Conservation (phyloP, 108 stramenopile species). For the Schizochytrium sp. region DNA sequence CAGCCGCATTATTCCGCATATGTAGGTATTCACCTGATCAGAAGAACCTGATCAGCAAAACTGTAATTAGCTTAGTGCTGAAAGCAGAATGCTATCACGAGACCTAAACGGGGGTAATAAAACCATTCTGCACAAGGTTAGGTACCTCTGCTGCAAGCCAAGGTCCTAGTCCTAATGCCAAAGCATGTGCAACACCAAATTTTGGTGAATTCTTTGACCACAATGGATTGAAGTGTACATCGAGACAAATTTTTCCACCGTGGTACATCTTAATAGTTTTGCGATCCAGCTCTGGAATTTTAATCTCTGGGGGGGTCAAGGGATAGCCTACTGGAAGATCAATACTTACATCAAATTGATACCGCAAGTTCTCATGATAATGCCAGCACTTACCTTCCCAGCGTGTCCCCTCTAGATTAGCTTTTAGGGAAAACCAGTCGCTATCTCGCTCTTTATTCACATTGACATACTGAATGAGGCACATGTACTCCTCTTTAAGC, state of each 20-base stretch:
- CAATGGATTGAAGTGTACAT: conserved; percentile 59
- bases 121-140: conserved; percentile 19
- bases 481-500: conserved; percentile 57
- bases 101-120: background rate
- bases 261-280: conserved; percentile 62
- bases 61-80: no score
- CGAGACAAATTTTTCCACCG: conserved; percentile 59
- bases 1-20: no score
- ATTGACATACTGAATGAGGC: conserved; percentile 53
- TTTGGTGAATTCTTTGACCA: conserved; percentile 55
- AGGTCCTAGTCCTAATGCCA: conserved; percentile 57
- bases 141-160: conserved; percentile 61
- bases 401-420: conserved; percentile 21
- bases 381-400: conserved; percentile 66
- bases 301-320: conserved; percentile 52
- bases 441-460: conserved; percentile 61
- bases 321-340: conserved; percentile 62
- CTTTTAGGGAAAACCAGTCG: conserved; percentile 63
- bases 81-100: no score
- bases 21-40: no score
- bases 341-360: conserved; percentile 44
- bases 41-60: no score
- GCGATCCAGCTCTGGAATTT: conserved; percentile 50
- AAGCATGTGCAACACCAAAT: conserved; percentile 60
- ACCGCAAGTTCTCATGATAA: conserved; percentile 60